Evolutionary conservation across 768 basidiomycete species (phyloP).

Genomic region (Boletus reticuloceps): DNA sequence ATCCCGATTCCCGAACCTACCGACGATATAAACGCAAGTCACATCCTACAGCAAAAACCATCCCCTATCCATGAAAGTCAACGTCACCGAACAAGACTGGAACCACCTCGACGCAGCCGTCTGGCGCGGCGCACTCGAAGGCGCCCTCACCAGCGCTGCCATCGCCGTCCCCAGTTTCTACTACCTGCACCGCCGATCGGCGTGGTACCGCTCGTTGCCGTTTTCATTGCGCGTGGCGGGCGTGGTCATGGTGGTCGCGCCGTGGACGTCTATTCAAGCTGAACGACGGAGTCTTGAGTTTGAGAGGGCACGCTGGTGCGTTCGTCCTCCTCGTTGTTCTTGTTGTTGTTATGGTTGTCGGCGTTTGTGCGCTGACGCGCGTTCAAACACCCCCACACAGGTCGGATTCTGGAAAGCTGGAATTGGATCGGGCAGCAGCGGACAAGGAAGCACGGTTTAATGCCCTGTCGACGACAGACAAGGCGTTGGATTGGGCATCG

Average conservation of each 20-base stretch:
- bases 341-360: too few relatives aligned
- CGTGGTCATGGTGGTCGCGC: conserved; percentile 63
- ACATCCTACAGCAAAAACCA: too few relatives aligned
- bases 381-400: conserved; percentile 6
- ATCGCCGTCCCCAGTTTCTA: conserved; percentile 50
- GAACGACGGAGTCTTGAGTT: conserved; percentile 67
- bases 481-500: conserved; percentile 58
- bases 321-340: too few relatives aligned
- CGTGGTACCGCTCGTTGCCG: conserved; percentile 64
- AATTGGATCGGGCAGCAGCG: conserved; percentile 48
- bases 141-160: conserved; percentile 43
- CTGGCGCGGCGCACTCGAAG: conserved; percentile 61
- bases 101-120: conserved; percentile 54
- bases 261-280: conserved; percentile 67
- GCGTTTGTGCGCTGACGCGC: too few relatives aligned
- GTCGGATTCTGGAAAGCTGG: conserved; percentile 44
- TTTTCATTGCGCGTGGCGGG: conserved; percentile 68
- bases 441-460: conserved; percentile 46
- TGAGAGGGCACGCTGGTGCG: conserved; percentile 62
- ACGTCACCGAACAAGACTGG: conserved; percentile 45
- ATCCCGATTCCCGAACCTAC: too few relatives aligned
- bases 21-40: too few relatives aligned
- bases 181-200: conserved; percentile 48
- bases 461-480: conserved; percentile 46
- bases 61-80: conserved; percentile 28